A percentile compares a stretch with the other conserved stretches of the same genome.
Conservation (phyloP, 2,329 filamentous ascomycete genomes). For the Gremmenia infestans region DNA sequence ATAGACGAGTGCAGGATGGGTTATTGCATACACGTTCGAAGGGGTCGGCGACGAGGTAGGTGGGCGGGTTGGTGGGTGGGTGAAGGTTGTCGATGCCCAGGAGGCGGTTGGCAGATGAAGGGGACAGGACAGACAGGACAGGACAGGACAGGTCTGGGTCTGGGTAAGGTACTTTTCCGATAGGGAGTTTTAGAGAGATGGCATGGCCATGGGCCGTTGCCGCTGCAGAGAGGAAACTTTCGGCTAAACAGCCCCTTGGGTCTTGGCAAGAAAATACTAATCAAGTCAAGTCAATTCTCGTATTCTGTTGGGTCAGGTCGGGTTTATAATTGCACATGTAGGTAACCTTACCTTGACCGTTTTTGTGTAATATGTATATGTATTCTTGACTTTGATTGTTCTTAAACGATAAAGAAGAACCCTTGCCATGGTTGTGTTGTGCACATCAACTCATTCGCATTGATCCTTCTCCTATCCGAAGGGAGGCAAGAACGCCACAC, state of each 20-base stretch:
- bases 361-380: background rate
- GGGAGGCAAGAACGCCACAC: no score
- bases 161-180: slow-evolving; percentile 6
- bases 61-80: background rate
- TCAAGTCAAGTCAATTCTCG: background rate
- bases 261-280: background rate
- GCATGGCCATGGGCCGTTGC: background rate
- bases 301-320: background rate
- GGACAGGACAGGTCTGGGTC: slow-evolving; percentile 12
- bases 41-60: slow-evolving; percentile 2
- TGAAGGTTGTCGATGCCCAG: slow-evolving; percentile 14
- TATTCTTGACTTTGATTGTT: no score
- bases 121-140: slow-evolving; percentile 1
- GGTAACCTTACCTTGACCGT: background rate
- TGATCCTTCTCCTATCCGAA: no score
- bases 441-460: no score
- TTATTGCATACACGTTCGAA: slow-evolving; percentile 21
- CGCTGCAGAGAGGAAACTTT: background rate
- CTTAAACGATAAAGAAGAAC: no score
- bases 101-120: slow-evolving; percentile 5
- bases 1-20: slow-evolving; percentile 13
- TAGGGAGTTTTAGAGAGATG: slow-evolving; percentile 10
- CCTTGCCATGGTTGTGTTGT: no score
- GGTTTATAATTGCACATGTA: background rate
- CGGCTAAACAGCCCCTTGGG: slow-evolving; percentile 12